A percentile compares a stretch with the other conserved stretches of the same genome.
phyloP scores from a whole-genome alignment of 257 asterid species.

The Prunella vulgaris region DNA sequence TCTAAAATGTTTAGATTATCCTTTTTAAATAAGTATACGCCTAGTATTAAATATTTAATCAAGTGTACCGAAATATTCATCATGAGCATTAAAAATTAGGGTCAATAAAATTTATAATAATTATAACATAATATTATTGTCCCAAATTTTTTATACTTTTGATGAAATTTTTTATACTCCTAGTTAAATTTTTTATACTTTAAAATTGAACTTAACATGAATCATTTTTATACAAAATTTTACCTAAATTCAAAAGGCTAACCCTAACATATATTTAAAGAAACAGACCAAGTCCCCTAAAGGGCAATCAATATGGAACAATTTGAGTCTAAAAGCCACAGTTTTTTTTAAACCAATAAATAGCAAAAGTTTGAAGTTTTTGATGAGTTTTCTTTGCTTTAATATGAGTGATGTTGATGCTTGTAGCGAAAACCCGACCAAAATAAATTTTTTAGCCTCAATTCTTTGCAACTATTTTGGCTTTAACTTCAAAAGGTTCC shows the following conservation, averaged over 20 bases:
- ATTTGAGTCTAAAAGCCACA: constrained; percentile 20
- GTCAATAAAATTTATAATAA: no score
- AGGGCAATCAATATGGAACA: constrained; percentile 23
- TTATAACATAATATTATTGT: no score
- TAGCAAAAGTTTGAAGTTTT: constrained; percentile 13
- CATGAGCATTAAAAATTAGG: no score
- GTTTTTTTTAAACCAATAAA: constrained; percentile 21
- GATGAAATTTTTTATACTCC: no score
- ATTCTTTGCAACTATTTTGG: constrained; percentile 27
- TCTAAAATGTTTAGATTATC: no score
- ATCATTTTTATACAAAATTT: no score
- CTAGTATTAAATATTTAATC: no score
- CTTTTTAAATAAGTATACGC: no score
- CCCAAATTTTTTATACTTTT: no score
- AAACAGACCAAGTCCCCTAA: constrained; percentile 32
- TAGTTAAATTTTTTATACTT: no score
- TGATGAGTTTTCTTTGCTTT: constrained; percentile 17
- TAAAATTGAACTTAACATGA: no score
- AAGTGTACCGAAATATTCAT: no score
- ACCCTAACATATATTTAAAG: background rate
- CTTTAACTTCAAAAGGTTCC: constrained; percentile 14
- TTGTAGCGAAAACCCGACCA: constrained; percentile 35
- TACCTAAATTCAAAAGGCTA: background rate
- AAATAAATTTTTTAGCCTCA: background rate
- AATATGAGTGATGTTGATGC: constrained; percentile 32